phyloP scores from a whole-genome alignment of 2,329 filamentous ascomycete genomes.

The Bretziella fagacearum region DNA sequence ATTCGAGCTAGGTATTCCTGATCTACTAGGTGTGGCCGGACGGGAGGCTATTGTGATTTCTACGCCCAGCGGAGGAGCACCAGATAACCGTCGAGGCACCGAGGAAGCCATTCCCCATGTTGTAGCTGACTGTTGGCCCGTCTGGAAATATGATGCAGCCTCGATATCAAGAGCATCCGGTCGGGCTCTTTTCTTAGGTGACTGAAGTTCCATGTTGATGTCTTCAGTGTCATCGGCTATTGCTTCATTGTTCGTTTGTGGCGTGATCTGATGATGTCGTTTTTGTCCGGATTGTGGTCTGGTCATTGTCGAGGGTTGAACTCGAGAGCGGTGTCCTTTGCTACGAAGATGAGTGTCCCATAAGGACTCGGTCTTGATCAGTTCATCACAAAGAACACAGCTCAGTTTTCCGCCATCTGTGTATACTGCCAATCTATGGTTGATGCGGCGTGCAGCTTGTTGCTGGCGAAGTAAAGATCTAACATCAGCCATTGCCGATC shows the following conservation, averaged over 20 bases:
- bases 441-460: constrained; percentile 54
- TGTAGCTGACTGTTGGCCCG: no score
- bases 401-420: constrained; percentile 49
- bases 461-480: constrained; percentile 65
- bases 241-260: no score
- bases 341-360: constrained; percentile 48
- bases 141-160: no score
- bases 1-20: no score
- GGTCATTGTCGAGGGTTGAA: constrained; percentile 15
- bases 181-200: constrained; percentile 2
- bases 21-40: constrained; percentile 38
- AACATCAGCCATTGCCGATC: constrained; percentile 53
- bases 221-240: no score
- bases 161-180: neutral
- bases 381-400: constrained; percentile 48
- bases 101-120: neutral
- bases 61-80: constrained; percentile 36
- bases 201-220: neutral
- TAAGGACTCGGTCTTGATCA: constrained; percentile 46
- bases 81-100: constrained; percentile 28
- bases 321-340: constrained; percentile 25
- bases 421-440: constrained; percentile 52
- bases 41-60: constrained; percentile 48
- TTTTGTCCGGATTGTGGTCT: constrained; percentile 12
- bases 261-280: no score